Base-by-base conservation (phyloP, 805 yeast genomes). In the Metschnikowia anglica region DNA sequence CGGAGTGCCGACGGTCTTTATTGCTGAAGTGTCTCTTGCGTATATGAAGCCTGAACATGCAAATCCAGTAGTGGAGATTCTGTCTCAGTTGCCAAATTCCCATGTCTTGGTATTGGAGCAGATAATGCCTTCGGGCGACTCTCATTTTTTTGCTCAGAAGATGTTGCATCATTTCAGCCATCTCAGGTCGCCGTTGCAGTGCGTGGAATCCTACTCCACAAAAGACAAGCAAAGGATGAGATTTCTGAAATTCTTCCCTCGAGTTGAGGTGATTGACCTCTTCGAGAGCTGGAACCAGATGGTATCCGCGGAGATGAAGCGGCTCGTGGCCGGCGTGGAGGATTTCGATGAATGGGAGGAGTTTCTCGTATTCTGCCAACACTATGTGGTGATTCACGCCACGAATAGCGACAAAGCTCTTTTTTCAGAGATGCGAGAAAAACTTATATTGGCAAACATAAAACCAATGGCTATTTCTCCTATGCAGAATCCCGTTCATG, bases 341-440 rank as follows among this genome's bases (percentile, higher is more conserved):
- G 76, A 77, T 3, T 87, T 86, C 61, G 95, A 87, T 59, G 95
- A 87, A 62, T 77, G 86, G 79, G 95, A 86, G 62, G 95, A 86
- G 60, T 85, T 86, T 49, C 73, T 81, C 21, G 56, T 83, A 11
- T 86, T 84, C 55, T 78, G 87, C 44, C 91, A 85, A 53, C 93
- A 86, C 58, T 87, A 86, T 55, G 67, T 81, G 27, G 68, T 83
- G 29, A 67, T 82, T 2, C 89, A 83, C 60, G 88, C 88, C 10
- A 72, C 81, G 0, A 79, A 76, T 51, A 51, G 53, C 12, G 37
- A 18, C 5, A 32, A 29, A 4, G 5, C 2, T 9, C 32, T 34
- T 5, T 40, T 32, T 17, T 6, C 23, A 11, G 13, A 20, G 5
- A n/a, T 12, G 10, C 10, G 24, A 1, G 33, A 19, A 4, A 3